Evolutionary conservation across 2,329 filamentous ascomycete species (phyloP), one percentile per base, ranked within the genome.

Genomic region (Westerdykella aurantiaca): DNA sequence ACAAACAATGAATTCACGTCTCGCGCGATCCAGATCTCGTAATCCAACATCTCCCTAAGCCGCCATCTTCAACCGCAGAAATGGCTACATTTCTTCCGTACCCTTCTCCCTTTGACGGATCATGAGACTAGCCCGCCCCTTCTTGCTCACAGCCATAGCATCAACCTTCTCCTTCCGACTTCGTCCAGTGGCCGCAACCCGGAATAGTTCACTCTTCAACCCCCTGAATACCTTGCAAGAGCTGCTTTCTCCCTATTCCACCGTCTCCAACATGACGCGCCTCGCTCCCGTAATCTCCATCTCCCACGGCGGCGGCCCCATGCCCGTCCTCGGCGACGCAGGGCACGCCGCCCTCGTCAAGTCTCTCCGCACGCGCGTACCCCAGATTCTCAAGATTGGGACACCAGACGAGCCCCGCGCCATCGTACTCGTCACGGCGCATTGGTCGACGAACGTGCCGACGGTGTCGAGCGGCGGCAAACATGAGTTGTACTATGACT

Each of bases 321-420:
- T 82, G 70, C 80, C 80, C 4, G 44, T 81, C 14, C 67, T 83
- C 5, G 72, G 72, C 46, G 79, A 82, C 56, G 76, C 77, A 0
- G 56, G 49, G 6, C 78, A 81, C 56, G 68, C 68, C 14, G 57
- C 64, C 33, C 75, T 82, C 50, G 71, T 72, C 31, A 62, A 69
- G 39, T 81, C 77, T 0, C 69, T 82, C 46, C 70, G 71, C 44
- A 73, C 69, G 4, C 70, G 72, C 9, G 73, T 82, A 6, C 79
- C 80, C 39, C 65, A 73, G 54, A 71, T 82, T 40, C 72, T 83
- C 38, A 70, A 72, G 50, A 71, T 83, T 2, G 70, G 72, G 33
- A 78, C 77, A 0, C 58, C 73, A 1, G 64, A 74, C 1, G 69
- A 73, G 11, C 74, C 72, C 0, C 67, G 68, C 9, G 78, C 75